Base-by-base conservation (phyloP, 108 stramenopile genomes). In the Nitzschia sp. region DNA sequence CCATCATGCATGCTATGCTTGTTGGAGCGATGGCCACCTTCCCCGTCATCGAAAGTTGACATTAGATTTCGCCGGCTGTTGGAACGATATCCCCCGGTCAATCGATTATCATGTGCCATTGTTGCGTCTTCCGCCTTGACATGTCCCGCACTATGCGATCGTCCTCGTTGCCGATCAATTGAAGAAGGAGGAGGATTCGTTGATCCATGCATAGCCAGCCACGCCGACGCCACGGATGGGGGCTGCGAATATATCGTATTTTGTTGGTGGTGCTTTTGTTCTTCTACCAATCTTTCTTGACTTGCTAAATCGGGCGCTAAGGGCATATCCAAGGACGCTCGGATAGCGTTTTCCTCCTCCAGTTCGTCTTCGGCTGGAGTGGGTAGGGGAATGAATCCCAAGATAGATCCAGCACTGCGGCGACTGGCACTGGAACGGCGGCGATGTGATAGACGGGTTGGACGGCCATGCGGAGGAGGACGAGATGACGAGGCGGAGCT, bases 341-440 rank as follows among this genome's bases (percentile, higher is more conserved):
- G 49, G 21, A 51, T 51, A 19, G 49, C 49, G 21, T 51, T 51
- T 4, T 51, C 49, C 21, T 51, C 49, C 4, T 51, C 49, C 49
- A 51, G 21, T 51, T 51, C 49, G 17, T 51, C 21, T 23, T 51
- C 49, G 49, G 49, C 21, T 19, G 49, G 19, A 51, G 18, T 51
- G 21, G 49, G 49, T 4, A 51, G 49, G 11, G 49, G 49, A 51
- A 51, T 51, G 21, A 51, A 51, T 19, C 49, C 49, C 17, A 51
- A 51, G 21, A 51, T n/a, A 19, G 49, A 51, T 4, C 49, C 49
- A 19, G 19, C 8, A 19, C 49, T 51, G 11, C 49, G 49, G 4
- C 49, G 49, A 51, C 17, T 19, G 5, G 49, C 49, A 9, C 18
- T 19, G 5, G 49, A 51, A 17, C 49, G 13, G 4, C 49, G 49